These are phyloP conservation scores for Nicotiana paniculata DNA, from an alignment of 257 asterid species.

Conservation along the genomic window DNA sequence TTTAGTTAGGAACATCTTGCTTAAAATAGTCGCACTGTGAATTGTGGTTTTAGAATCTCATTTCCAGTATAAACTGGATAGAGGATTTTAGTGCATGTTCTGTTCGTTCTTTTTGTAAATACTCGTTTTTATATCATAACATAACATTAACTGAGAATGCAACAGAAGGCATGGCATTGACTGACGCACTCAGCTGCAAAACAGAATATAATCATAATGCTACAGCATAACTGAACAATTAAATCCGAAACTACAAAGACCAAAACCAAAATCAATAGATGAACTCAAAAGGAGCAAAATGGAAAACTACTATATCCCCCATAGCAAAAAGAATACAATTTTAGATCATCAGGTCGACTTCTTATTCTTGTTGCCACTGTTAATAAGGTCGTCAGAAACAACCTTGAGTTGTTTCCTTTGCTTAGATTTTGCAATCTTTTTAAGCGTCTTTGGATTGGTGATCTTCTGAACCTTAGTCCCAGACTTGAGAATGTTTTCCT, in stretches of 20 bases:
- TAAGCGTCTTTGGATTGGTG: slow-evolving; percentile 67
- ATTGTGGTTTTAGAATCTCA: background rate
- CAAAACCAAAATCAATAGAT: background rate
- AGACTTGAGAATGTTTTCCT: slow-evolving; percentile 56
- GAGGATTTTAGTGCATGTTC: background rate
- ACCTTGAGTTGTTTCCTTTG: slow-evolving; percentile 65
- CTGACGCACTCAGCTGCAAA: background rate
- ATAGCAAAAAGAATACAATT: background rate
- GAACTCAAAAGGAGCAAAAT: background rate
- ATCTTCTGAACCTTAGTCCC: slow-evolving; percentile 80
- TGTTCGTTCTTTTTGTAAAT: background rate
- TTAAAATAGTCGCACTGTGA: background rate
- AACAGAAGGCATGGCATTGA: background rate
- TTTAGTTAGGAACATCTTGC: background rate
- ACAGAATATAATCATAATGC: background rate
- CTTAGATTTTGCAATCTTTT: slow-evolving; percentile 79
- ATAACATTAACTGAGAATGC: background rate
- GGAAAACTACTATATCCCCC: background rate
- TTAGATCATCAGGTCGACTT: background rate
- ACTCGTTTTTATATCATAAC: background rate
- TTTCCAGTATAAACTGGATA: background rate
- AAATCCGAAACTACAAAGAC: background rate
- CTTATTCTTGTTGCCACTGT: slow-evolving; percentile 2
- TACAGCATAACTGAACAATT: background rate
- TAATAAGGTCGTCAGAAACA: slow-evolving; percentile 45